Evolutionary conservation across 768 basidiomycete species (phyloP).

Genomic region (Suillus alpinus): DNA sequence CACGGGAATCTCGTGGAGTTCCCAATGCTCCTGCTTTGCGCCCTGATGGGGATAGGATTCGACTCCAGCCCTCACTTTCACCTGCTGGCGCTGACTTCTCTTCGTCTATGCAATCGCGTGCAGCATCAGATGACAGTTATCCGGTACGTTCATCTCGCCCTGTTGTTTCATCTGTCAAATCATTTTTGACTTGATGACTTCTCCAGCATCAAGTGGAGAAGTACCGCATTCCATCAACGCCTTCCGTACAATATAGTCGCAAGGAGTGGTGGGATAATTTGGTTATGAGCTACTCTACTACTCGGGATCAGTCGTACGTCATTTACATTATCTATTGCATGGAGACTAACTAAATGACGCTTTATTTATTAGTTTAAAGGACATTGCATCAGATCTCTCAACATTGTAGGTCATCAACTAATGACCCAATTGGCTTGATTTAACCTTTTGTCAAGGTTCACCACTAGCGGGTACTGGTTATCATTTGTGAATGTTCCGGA

Average conservation of each 20-base stretch:
- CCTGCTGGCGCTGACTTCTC: conserved; percentile 30
- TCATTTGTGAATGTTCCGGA: conserved; percentile 62
- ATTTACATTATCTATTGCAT: not conserved
- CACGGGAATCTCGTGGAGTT: conserved; percentile 25
- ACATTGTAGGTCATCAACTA: conserved; percentile 42
- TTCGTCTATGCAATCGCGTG: conserved; percentile 26
- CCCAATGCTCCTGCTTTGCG: conserved; percentile 20
- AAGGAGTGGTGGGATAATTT: conserved; percentile 49
- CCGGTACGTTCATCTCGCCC: conserved; percentile 16
- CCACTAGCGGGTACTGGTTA: conserved; percentile 62
- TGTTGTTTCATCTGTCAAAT: not conserved
- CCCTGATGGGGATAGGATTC: conserved; percentile 24
- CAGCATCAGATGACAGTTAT: conserved; percentile 24
- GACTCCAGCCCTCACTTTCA: conserved; percentile 31
- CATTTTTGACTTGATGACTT: not conserved
- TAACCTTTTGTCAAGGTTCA: conserved; percentile 45
- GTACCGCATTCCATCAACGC: conserved; percentile 24
- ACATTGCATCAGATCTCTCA: conserved; percentile 48
- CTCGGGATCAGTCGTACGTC: conserved; percentile 42
- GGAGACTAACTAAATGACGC: conserved; percentile 3
- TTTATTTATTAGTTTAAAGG: conserved; percentile 37
- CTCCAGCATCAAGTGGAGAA: conserved; percentile 22
- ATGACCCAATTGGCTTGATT: not conserved
- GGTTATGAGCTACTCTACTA: conserved; percentile 40
- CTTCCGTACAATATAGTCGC: conserved; percentile 31